phyloP scores from a whole-genome alignment of 106 monocot species.

The Allium cepa region DNA sequence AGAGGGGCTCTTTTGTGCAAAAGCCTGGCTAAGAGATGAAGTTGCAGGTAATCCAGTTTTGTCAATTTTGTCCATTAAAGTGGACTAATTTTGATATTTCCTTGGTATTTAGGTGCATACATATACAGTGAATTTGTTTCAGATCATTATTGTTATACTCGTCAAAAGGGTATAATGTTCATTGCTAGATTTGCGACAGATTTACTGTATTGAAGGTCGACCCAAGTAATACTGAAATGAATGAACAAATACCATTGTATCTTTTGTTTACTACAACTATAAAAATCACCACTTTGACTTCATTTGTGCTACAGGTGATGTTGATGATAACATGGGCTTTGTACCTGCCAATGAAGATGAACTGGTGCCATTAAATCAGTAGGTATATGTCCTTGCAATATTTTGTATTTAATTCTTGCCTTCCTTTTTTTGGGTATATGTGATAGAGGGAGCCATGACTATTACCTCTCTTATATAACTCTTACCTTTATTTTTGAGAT shows the following conservation, averaged over 20 bases:
- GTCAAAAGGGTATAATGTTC: neutral
- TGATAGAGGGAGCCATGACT: neutral
- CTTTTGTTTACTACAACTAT: neutral
- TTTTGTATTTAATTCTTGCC: too few relatives aligned
- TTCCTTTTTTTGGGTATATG: too few relatives aligned
- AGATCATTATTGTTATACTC: neutral
- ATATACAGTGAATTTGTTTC: neutral
- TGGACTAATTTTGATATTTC: too few relatives aligned
- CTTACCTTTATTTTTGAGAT: neutral
- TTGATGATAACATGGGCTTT: constrained; percentile 12
- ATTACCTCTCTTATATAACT: neutral
- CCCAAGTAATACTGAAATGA: too few relatives aligned
- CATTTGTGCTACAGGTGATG: constrained; percentile 8
- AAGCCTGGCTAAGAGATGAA: constrained; percentile 68
- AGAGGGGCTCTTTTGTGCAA: constrained; percentile 52
- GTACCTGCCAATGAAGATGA: constrained; percentile 1
- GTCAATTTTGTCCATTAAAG: neutral
- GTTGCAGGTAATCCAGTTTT: constrained; percentile 33
- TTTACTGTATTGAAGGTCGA: neutral
- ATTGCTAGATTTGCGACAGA: neutral
- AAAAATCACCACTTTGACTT: neutral
- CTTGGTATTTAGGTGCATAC: too few relatives aligned
- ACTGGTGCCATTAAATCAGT: neutral
- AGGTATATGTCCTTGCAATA: neutral
- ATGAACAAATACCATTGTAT: too few relatives aligned